Base-by-base conservation (phyloP, 495 filamentous ascomycete species). In the Trichoderma orchidacearum region DNA sequence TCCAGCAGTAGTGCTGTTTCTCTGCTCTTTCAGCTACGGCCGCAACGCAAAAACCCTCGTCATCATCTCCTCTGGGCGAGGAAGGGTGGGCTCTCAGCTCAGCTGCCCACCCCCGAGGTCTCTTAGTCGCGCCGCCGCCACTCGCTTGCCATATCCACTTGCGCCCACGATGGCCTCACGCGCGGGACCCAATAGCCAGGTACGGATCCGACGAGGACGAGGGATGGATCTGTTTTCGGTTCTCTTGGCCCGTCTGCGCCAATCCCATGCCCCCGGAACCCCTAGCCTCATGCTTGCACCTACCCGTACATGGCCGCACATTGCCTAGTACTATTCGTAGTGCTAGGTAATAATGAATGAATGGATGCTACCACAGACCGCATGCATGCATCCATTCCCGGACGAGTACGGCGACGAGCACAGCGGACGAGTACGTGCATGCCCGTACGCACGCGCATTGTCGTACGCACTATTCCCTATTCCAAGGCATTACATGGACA, bases 241-340 rank as follows among this genome's bases (percentile, higher is more conserved):
- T 48, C 41, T 48, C 15, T 11, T 48, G 41, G 41, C 41, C 41
- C 41, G 18, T 48, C n/a, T 4, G 23, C 41, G 41, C 41, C 41
- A 48, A 48, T 48, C 41, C 41, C 41, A 48, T 23, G 41, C 41
- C 41, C 41, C 41, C 41, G 41, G 41, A 23, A 48, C 27, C 41
- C 41, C 41, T 48, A 48, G 41, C 41, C 41, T 48, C 41, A 48
- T 48, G 41, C 41, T 48, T 17, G 41, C 41, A 48, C 41, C 41
- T 27, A 48, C 27, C 41, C 41, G 41, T 23, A 36, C 34, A 7
- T 48, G 23, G 41, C 21, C 18, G 23, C 9, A 23, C 21, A 23
- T 4, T 25, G 18, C 8, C 5, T n/a, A 35, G 12, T n/a, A 35
- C 32, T n/a, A 35, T n/a, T 35, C n/a, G 32, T 12, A 35, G n/a